These are phyloP conservation scores for Myotisia sp. DNA, from an alignment of 2,329 filamentous ascomycete species.

Conservation along the genomic window DNA sequence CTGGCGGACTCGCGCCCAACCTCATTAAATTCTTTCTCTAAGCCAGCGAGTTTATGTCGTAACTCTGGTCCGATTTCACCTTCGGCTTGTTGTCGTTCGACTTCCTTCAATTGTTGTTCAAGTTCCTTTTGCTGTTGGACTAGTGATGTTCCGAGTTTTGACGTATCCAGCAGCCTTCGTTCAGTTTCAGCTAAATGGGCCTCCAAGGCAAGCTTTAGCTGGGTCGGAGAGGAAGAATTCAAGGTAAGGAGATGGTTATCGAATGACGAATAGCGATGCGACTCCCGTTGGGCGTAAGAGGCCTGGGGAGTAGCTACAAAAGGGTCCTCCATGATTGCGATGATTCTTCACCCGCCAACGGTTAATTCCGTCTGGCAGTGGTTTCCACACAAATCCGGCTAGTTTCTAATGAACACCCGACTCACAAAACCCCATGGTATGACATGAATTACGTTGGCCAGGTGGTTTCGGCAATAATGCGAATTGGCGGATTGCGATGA, in stretches of 20 bases:
- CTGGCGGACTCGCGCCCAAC: slow-evolving; percentile 79
- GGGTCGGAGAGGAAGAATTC: slow-evolving; percentile 67
- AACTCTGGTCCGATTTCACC: slow-evolving; percentile 70
- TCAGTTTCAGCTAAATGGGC: slow-evolving; percentile 89
- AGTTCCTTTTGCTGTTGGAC: slow-evolving; percentile 77
- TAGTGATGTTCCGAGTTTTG: slow-evolving; percentile 72
- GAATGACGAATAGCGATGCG: slow-evolving; percentile 67
- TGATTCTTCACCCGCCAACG: too few relatives aligned
- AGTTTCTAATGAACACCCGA: too few relatives aligned
- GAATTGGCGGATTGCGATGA: too few relatives aligned
- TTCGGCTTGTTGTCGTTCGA: slow-evolving; percentile 63
- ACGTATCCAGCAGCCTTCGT: slow-evolving; percentile 78
- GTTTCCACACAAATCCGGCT: too few relatives aligned
- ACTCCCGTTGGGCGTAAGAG: slow-evolving; percentile 23
- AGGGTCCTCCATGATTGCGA: slow-evolving; percentile 39
- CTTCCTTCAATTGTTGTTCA: slow-evolving; percentile 65
- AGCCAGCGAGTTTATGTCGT: slow-evolving; percentile 64
- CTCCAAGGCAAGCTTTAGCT: slow-evolving; percentile 77
- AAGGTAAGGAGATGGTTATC: slow-evolving; percentile 67
- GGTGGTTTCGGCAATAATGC: too few relatives aligned
- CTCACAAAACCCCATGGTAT: too few relatives aligned
- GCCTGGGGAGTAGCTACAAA: slow-evolving; percentile 39
- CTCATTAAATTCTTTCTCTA: slow-evolving; percentile 92
- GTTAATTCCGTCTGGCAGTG: too few relatives aligned
- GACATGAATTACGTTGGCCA: too few relatives aligned